Percentiles rank a stretch among this genome's conserved stretches.
Evolutionary conservation across 441 rosid species (phyloP).

Genomic region (Pelargonium cotyledonis): DNA sequence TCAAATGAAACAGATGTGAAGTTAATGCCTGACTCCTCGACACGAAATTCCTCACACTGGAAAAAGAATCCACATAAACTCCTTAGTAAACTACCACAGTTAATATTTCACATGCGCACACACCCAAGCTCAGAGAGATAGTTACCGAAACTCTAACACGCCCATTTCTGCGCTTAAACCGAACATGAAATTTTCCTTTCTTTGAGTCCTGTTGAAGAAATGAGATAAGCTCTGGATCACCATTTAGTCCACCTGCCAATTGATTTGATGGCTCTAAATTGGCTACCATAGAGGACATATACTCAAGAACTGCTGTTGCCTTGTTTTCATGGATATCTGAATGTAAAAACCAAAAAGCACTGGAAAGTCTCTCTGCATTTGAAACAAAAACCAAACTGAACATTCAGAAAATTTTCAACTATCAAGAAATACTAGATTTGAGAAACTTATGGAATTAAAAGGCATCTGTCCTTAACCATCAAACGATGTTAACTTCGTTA

Average conservation of each 20-base stretch:
- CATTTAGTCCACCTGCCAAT: slow-evolving; percentile 33
- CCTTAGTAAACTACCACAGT: no score
- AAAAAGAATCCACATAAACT: neutral
- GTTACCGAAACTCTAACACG: slow-evolving; percentile 69
- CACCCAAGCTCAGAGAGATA: neutral
- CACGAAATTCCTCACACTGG: slow-evolving; percentile 62
- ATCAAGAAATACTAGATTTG: neutral
- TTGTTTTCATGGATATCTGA: slow-evolving; percentile 64
- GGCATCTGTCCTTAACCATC: neutral
- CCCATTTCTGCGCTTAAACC: slow-evolving; percentile 84
- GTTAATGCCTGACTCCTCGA: slow-evolving; percentile 46
- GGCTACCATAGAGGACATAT: slow-evolving; percentile 72
- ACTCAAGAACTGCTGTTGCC: slow-evolving; percentile 56
- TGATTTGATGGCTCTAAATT: slow-evolving; percentile 46
- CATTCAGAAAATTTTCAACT: slow-evolving; percentile 13
- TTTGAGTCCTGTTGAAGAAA: slow-evolving; percentile 42
- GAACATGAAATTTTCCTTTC: slow-evolving; percentile 57
- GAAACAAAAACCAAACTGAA: slow-evolving; percentile 16
- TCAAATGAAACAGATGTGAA: slow-evolving; percentile 52
- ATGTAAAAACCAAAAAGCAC: slow-evolving; percentile 69
- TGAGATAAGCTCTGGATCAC: slow-evolving; percentile 44
- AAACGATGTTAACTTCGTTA: neutral
- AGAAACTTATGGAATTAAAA: neutral
- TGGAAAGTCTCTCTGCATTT: slow-evolving; percentile 52
- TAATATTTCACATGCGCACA: neutral